Base-by-base conservation (phyloP, 2,329 filamentous ascomycete species). In the Trichoderma atroviride region DNA sequence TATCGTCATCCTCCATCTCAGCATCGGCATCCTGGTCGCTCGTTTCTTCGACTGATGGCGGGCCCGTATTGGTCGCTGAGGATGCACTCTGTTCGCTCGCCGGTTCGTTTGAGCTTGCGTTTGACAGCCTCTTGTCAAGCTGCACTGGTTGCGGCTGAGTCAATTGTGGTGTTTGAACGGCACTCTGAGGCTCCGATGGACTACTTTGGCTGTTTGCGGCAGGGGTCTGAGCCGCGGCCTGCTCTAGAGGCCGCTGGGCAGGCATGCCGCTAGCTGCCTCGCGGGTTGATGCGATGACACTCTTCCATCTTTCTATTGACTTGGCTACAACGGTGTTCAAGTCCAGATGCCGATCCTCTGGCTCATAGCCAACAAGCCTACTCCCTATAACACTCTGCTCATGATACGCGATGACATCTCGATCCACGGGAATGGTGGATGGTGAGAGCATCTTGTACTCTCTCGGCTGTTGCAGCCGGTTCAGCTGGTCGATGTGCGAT, bases 261-360 rank as follows among this genome's bases (percentile, higher is more conserved):
- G 78, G 78, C 79, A 89, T 82, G 22, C 86, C 85, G 19, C 72
- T 72, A n/a, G 74, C 74, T 3, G 79, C 76, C 5, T 79, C 79
- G 52, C 86, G 82, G 2, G 83, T 80, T 6, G 86, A 83, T n/a
- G 83, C 79, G 14, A 90, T 85, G 19, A 90, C 86, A 5, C 79
- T 81, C 78, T 88, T 90, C 88, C 88, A 91, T 35, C 87, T 82
- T 55, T 86, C 84, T 69, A 91, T 88, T 2, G 84, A 84, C n/a
- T 81, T 80, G 7, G 85, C 79, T 6, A 89, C 83, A 47, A 87
- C 75, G 0, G 83, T 82, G 70, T 81, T 81, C 1, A 89, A 76
- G 71, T 89, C 87, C 5, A 83, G 72, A 63, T 87, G 83, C 1
- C 83, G 81, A 73, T 89, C 86, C 40, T 86, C 81, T 2, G 86